Evolutionary conservation across 2,329 filamentous ascomycete species (phyloP).

Genomic region (Colletotrichum zoysiae): DNA sequence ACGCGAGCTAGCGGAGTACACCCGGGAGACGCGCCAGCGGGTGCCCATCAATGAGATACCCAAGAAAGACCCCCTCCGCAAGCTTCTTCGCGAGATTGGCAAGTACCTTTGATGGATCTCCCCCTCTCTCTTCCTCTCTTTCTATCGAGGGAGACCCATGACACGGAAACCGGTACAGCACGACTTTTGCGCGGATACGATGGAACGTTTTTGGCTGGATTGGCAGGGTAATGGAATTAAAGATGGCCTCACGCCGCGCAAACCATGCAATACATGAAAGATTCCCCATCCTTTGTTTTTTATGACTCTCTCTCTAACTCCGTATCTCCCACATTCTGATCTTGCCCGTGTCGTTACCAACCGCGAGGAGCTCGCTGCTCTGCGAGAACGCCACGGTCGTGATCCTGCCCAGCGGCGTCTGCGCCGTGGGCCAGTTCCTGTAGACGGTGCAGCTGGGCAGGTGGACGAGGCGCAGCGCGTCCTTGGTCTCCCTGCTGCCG

Average conservation of each 20-base stretch:
- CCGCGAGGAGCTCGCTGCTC: slow-evolving; percentile 78
- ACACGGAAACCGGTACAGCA: not conserved
- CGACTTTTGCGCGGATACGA: not conserved
- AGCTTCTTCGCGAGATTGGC: slow-evolving; percentile 48
- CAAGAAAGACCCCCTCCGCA: slow-evolving; percentile 55
- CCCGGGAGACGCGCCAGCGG: slow-evolving; percentile 50
- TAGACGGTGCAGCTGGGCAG: slow-evolving; percentile 94
- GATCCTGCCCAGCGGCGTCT: slow-evolving; percentile 88
- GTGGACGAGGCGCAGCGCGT: slow-evolving; percentile 89
- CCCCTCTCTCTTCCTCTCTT: no score
- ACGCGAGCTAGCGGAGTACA: slow-evolving; percentile 53
- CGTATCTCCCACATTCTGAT: slow-evolving; percentile 92
- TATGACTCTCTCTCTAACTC: slow-evolving; percentile 57
- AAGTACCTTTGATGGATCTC: not conserved
- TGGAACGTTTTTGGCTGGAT: not conserved
- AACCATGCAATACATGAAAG: slow-evolving; percentile 20
- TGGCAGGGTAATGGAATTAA: slow-evolving; percentile 2
- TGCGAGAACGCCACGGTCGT: slow-evolving; percentile 78
- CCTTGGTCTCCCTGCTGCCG: slow-evolving; percentile 87
- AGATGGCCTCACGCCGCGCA: slow-evolving; percentile 17
- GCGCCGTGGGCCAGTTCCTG: slow-evolving; percentile 94
- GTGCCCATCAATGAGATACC: slow-evolving; percentile 61
- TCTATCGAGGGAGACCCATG: no score
- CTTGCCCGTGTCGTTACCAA: slow-evolving; percentile 90
- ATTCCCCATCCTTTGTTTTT: not conserved